phyloP scores from a whole-genome alignment of 352 stramenopile species.

The Peronospora destructor region DNA sequence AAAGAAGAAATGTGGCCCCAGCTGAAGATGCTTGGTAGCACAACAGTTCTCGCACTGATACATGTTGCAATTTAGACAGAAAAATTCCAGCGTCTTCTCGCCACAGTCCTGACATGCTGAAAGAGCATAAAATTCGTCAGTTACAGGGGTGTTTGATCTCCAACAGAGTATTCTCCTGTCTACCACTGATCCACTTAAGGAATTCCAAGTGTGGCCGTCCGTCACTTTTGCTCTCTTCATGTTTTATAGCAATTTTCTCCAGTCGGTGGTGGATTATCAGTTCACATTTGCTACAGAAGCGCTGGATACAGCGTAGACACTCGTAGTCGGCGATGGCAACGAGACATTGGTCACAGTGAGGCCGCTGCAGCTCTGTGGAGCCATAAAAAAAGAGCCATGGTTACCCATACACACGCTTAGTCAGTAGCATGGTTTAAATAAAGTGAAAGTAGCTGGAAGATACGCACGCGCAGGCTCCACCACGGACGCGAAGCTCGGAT shows the following conservation, averaged over 20 bases:
- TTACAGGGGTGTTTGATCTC: not conserved
- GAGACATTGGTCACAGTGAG: constrained; percentile 34
- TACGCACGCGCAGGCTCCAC: constrained; percentile 30
- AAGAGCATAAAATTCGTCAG: constrained; percentile 5
- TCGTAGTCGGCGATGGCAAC: constrained; percentile 33
- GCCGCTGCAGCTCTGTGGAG: constrained; percentile 39
- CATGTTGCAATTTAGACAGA: constrained; percentile 43
- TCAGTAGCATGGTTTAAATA: not conserved
- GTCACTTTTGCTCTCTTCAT: constrained; percentile 42
- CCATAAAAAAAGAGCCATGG: not conserved
- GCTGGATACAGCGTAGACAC: constrained; percentile 38
- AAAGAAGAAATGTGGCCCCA: constrained; percentile 44
- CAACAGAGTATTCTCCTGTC: not conserved
- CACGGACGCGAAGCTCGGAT: constrained; percentile 34
- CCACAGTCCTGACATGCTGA: constrained; percentile 53
- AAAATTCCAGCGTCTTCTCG: constrained; percentile 39
- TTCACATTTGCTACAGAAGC: constrained; percentile 47
- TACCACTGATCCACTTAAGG: constrained; percentile 43
- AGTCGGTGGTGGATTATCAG: constrained; percentile 34
- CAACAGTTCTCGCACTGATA: constrained; percentile 64
- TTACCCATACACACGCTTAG: not conserved
- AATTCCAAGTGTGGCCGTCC: constrained; percentile 42
- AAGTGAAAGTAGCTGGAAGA: not conserved
- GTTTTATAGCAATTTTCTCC: constrained; percentile 16
- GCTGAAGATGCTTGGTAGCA: constrained; percentile 27